These are phyloP conservation scores for Xylaria sp. DNA, from an alignment of 2,329 filamentous ascomycete species.

Conservation along the genomic window DNA sequence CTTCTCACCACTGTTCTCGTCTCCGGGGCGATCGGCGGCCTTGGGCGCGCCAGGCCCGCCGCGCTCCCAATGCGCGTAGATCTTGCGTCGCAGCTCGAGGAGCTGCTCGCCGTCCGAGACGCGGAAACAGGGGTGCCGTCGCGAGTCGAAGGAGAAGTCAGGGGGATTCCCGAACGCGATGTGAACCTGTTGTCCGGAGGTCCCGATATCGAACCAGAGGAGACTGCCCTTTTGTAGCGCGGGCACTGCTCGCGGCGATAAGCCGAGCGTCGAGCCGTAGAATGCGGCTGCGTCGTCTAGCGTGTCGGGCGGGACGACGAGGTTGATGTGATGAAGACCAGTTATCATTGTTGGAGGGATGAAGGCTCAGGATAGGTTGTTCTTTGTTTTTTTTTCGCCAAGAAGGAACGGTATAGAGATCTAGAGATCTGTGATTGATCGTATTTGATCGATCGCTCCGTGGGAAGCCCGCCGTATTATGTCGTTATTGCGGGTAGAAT, in stretches of 20 bases:
- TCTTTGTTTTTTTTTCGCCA: neutral
- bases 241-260: conserved; percentile 64
- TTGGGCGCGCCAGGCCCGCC: conserved; percentile 62
- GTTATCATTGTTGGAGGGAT: conserved; percentile 57
- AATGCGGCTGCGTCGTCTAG: conserved; percentile 63
- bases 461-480: neutral
- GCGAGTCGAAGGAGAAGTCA: conserved; percentile 51
- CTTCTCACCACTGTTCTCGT: conserved; percentile 54
- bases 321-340: conserved; percentile 66
- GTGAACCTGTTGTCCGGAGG: conserved; percentile 65
- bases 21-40: conserved; percentile 66
- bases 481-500: neutral
- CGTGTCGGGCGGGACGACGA: conserved; percentile 65
- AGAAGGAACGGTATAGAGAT: neutral
- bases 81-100: conserved; percentile 55
- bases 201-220: conserved; percentile 69
- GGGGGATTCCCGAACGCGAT: conserved; percentile 57
- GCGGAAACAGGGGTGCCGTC: conserved; percentile 68
- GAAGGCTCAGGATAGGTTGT: no score
- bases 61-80: conserved; percentile 62
- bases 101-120: conserved; percentile 60
- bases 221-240: conserved; percentile 60
- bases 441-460: neutral
- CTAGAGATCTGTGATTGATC: neutral
- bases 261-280: conserved; percentile 65